Percentiles rank a stretch among this genome's conserved stretches.
phyloP scores from a whole-genome alignment of 2,329 filamentous ascomycete species.

The Tolypocladium paradoxum region DNA sequence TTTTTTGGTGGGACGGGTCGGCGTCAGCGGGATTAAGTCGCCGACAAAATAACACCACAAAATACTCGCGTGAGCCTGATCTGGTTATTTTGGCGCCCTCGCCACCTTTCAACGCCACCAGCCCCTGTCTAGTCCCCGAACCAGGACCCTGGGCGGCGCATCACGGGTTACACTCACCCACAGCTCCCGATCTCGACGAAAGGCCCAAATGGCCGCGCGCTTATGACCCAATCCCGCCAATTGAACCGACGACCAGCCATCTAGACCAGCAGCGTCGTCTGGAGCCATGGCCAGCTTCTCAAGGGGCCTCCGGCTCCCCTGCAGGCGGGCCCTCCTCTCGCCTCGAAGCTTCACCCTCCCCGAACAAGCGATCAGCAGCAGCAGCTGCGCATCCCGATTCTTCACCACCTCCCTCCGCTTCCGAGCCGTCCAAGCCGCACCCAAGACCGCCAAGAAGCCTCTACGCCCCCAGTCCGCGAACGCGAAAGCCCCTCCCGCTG shows the following conservation, averaged over 20 bases:
- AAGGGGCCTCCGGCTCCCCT: slow-evolving; percentile 18
- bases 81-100: neutral
- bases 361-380: slow-evolving; percentile 4
- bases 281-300: slow-evolving; percentile 19
- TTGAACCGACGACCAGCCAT: neutral
- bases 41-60: neutral
- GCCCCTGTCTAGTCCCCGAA: neutral
- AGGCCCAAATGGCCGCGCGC: neutral
- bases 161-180: neutral
- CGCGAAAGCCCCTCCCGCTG: neutral
- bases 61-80: neutral
- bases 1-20: slow-evolving; percentile 16
- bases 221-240: neutral
- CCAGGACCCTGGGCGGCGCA: neutral
- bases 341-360: slow-evolving; percentile 10
- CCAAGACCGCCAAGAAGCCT: slow-evolving; percentile 8
- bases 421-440: slow-evolving; percentile 8
- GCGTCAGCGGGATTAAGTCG: neutral
- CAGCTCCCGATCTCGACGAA: neutral
- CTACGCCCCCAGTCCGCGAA: slow-evolving; percentile 3
- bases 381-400: slow-evolving; percentile 14
- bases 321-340: slow-evolving; percentile 12
- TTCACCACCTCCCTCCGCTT: slow-evolving; percentile 17
- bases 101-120: neutral
- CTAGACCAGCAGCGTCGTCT: neutral